Evolutionary conservation across 139 green algal genomes (phyloP).

Genomic region (Chlorella ohadii): DNA sequence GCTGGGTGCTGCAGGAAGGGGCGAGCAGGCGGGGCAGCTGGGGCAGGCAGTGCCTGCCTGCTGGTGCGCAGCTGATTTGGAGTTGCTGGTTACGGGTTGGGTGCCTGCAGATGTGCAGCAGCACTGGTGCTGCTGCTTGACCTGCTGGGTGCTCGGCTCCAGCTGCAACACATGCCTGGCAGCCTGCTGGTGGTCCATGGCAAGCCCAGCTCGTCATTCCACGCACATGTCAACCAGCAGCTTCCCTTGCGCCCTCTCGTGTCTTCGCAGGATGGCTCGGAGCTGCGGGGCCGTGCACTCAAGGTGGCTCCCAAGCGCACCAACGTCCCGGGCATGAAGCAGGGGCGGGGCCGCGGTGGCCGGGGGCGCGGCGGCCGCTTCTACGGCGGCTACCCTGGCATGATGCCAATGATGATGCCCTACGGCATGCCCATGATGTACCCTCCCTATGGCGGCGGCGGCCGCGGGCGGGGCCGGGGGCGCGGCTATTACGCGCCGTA

Average conservation of each 20-base stretch:
- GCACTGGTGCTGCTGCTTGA: no score
- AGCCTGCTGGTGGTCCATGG: no score
- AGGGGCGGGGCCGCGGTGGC: conserved; percentile 36
- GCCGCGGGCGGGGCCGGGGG: conserved; percentile 29
- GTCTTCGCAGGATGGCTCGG: background rate
- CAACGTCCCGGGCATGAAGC: conserved; percentile 94
- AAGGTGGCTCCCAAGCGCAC: conserved; percentile 90
- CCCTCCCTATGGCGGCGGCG: conserved; percentile 45
- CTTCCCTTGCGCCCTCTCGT: no score
- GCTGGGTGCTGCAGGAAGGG: conserved; percentile 86
- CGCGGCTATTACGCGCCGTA: conserved; percentile 18
- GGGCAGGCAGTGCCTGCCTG: no score
- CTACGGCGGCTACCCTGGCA: conserved; percentile 3
- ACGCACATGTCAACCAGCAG: no score
- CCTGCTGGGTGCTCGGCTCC: no score
- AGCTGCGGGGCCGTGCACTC: conserved; percentile 30
- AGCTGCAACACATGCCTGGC: no score
- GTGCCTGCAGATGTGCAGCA: no score
- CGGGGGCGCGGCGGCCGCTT: conserved; percentile 51
- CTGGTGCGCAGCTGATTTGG: no score
- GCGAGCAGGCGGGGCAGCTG: conserved; percentile 36
- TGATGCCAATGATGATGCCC: conserved; percentile 41
- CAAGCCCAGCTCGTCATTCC: no score
- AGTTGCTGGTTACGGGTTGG: no score
- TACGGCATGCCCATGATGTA: conserved; percentile 41